A percentile compares a stretch with the other conserved stretches of the same genome.
phyloP scores from a whole-genome alignment of 192 early-diverging fungal genomes.

The Gonapodya sp. region DNA sequence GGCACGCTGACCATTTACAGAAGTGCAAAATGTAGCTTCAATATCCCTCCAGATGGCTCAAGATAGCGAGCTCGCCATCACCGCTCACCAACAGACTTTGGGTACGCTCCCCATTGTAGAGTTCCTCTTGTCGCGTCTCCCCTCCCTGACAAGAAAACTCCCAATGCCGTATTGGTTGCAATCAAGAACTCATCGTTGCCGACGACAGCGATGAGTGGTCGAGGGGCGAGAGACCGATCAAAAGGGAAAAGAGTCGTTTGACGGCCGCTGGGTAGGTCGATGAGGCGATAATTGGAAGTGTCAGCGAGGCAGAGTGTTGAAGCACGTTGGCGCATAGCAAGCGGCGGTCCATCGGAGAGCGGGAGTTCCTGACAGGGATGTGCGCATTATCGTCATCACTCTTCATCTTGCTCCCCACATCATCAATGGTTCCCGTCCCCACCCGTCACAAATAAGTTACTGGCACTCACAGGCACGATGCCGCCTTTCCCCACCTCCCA shows the following conservation, averaged over 20 bases:
- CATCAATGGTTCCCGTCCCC: background rate
- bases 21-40: slow-evolving; percentile 20
- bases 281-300: slow-evolving; percentile 54
- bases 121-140: slow-evolving; percentile 68
- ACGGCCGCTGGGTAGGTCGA: slow-evolving; percentile 34
- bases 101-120: slow-evolving; percentile 37
- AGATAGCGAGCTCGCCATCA: background rate
- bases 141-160: slow-evolving; percentile 55
- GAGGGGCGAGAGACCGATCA: slow-evolving; percentile 28
- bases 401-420: too few relatives aligned
- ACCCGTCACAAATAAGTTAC: too few relatives aligned
- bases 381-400: background rate
- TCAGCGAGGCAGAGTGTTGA: slow-evolving; percentile 59
- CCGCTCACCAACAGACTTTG: slow-evolving; percentile 37
- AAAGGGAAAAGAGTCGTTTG: slow-evolving; percentile 39
- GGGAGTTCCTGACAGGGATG: slow-evolving; percentile 43
- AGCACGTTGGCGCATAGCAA: slow-evolving; percentile 38
- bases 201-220: slow-evolving; percentile 53
- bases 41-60: background rate
- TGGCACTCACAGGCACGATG: background rate
- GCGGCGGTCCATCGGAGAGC: slow-evolving; percentile 49
- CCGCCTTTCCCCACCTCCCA: background rate
- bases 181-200: slow-evolving; percentile 62
- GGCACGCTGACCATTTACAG: slow-evolving; percentile 40
- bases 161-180: slow-evolving; percentile 51